Conservation (phyloP, 2,329 filamentous ascomycete species). For the Herpomyces periplanetae region DNA sequence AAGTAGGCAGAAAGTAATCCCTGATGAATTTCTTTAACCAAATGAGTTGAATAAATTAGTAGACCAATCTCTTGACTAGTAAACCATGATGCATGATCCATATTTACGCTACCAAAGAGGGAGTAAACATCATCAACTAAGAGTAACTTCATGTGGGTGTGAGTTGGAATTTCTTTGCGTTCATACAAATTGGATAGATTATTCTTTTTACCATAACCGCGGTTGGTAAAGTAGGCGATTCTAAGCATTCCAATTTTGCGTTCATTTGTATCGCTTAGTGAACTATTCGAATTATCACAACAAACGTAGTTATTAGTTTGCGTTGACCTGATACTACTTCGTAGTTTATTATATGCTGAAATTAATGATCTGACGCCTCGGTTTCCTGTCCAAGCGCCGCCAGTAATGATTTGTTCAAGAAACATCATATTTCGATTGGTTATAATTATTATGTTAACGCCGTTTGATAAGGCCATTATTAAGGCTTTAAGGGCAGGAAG, state of each 20-base stretch:
- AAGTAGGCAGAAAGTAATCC: too few relatives aligned
- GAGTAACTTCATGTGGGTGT: slow-evolving; percentile 37
- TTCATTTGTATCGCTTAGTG: slow-evolving; percentile 11
- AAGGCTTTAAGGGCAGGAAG: slow-evolving; percentile 20
- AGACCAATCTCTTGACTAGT: slow-evolving; percentile 52
- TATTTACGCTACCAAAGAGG: slow-evolving; percentile 38
- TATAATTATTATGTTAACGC: slow-evolving; percentile 24
- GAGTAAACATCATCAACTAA: slow-evolving; percentile 25
- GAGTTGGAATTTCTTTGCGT: slow-evolving; percentile 16
- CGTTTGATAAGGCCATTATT: slow-evolving; percentile 18
- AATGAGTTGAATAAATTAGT: slow-evolving; percentile 10
- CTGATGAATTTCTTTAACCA: slow-evolving; percentile 7
- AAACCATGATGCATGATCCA: slow-evolving; percentile 53
- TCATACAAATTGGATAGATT: slow-evolving; percentile 6
- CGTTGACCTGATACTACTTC: slow-evolving; percentile 4
- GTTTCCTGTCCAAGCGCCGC: slow-evolving; percentile 29
- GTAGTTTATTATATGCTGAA: slow-evolving; percentile 11
- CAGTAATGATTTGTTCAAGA: slow-evolving; percentile 39
- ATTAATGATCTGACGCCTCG: slow-evolving; percentile 20
- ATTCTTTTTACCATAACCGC: slow-evolving; percentile 2
- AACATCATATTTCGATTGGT: slow-evolving; percentile 31
- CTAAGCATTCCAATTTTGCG: slow-evolving; percentile 12
- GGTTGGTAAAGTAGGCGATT: slow-evolving; percentile 15
- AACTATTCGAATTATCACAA: slow-evolving; percentile 6
- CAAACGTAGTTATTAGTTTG: slow-evolving; percentile 3